phyloP scores from a whole-genome alignment of 163 green algal species.

The Scenedesmus sp. region DNA sequence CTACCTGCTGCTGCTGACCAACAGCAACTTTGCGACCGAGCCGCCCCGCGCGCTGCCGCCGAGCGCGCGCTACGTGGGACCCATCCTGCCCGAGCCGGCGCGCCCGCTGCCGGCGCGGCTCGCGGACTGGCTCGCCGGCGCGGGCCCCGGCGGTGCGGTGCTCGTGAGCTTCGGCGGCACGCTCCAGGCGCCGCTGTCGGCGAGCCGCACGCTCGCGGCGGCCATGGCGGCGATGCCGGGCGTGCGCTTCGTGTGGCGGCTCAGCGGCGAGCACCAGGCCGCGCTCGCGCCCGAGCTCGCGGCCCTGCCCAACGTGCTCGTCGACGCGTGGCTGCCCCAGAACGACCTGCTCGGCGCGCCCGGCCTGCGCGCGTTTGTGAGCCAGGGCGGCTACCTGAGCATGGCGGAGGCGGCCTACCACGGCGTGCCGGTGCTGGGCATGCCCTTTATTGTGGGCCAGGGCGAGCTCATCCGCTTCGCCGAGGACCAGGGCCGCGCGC shows the following conservation, averaged over 20 bases:
- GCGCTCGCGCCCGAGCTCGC: neutral
- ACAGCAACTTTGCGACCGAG: slow-evolving; percentile 40
- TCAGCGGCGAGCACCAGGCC: slow-evolving; percentile 6
- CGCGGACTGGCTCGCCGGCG: slow-evolving; percentile 2
- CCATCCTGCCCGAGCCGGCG: slow-evolving; percentile 26
- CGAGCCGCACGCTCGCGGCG: slow-evolving; percentile 12
- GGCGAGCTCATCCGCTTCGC: slow-evolving; percentile 43
- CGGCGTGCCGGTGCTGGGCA: slow-evolving; percentile 36
- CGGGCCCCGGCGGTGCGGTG: slow-evolving; percentile 9
- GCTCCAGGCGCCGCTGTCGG: slow-evolving; percentile 11
- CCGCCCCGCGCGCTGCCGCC: slow-evolving; percentile 33
- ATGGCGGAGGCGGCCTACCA: slow-evolving; percentile 46
- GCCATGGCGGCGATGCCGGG: slow-evolving; percentile 18
- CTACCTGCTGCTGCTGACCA: slow-evolving; percentile 38
- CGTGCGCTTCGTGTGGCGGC: slow-evolving; percentile 45
- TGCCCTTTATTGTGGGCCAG: slow-evolving; percentile 42
- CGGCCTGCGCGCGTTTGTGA: slow-evolving; percentile 33
- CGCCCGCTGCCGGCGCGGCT: slow-evolving; percentile 20
- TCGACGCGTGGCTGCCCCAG: slow-evolving; percentile 37
- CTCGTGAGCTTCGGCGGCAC: slow-evolving; percentile 45
- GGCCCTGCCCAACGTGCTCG: neutral
- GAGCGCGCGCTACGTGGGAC: slow-evolving; percentile 39
- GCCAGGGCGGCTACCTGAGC: slow-evolving; percentile 46
- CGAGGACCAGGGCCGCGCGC: slow-evolving; percentile 21
- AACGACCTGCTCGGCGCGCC: slow-evolving; percentile 48